Conservation (phyloP, 805 yeast genomes). For the Cyberlindnera amylophila region DNA sequence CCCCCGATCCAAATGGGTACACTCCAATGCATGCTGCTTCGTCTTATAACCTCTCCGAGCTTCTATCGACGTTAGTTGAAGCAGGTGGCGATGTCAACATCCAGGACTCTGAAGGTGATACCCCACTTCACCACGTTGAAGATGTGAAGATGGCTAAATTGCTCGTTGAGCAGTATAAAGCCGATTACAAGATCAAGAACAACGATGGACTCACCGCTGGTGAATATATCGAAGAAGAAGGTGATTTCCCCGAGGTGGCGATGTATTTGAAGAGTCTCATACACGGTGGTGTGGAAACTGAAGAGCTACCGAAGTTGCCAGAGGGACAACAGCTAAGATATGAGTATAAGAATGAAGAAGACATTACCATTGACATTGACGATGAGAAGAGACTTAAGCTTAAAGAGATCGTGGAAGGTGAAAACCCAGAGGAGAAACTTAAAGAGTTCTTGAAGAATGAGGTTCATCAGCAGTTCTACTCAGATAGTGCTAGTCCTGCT, state of each 20-base stretch:
- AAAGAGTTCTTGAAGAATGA: conserved; percentile 64
- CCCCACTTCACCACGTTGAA: conserved; percentile 92
- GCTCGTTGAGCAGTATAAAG: conserved; percentile 64
- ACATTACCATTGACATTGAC: conserved; percentile 40
- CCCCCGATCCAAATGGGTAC: conserved; percentile 89
- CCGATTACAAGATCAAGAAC: conserved; percentile 62
- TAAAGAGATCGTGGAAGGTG: conserved; percentile 71
- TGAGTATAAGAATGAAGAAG: conserved; percentile 46
- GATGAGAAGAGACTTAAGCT: conserved; percentile 58
- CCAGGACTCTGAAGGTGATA: conserved; percentile 86
- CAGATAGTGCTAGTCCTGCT: conserved; percentile 24
- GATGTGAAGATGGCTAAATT: conserved; percentile 58
- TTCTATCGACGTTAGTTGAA: conserved; percentile 53
- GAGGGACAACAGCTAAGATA: conserved; percentile 48
- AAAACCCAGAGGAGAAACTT: conserved; percentile 75
- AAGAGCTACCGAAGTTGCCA: conserved; percentile 28
- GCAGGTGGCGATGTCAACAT: conserved; percentile 79
- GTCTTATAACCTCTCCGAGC: conserved; percentile 77
- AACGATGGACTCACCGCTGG: conserved; percentile 72
- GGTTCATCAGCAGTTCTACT: conserved; percentile 51
- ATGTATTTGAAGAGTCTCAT: conserved; percentile 50
- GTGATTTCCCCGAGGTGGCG: conserved; percentile 76
- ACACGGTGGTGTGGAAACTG: conserved; percentile 24
- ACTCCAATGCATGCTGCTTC: conserved; percentile 98
- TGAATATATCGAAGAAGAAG: conserved; percentile 77